Base-by-base conservation (phyloP, 352 stramenopile species). In the Globisporangium nunn region DNA sequence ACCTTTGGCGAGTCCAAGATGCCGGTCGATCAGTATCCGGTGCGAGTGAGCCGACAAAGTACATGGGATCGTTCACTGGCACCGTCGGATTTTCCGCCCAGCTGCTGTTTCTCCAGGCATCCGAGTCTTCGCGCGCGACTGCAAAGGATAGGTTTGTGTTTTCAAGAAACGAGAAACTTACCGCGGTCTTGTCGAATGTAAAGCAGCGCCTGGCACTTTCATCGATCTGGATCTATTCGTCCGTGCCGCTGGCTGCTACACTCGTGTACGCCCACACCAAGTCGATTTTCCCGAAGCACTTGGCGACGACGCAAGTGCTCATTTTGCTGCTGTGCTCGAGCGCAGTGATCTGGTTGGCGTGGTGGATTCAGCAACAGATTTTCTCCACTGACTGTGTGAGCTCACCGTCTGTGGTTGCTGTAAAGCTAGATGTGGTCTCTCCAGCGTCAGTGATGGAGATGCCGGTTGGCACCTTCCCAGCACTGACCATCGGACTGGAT, bases 291-390 rank as follows among this genome's bases (percentile, higher is more conserved):
- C 61, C 59, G 1, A 59, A 64, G 23, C 67, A 74, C 31, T 35
- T 78, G 7, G 59, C 67, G 10, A 63, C 61, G 0, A 62, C 57
- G 3, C 70, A 81, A 51, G 31, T 74, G 6, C 47, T 68, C 33
- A 58, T 67, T 7, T 50, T 83, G 30, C 23, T 66, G 4, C 40
- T 77, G 18, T 78, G 67, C 52, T 78, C 68, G 0, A 50, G 71
- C 2, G 56, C 58, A 23, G 73, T 83, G 29, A 63, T 83, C 4
- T 57, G 50, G 14, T 72, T 59, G 12, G 70, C 73, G 14, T 80
- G 60, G 48, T 76, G 66, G 63, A 78, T 80, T 17, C 73, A 80
- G 51, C 63, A 74, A 11, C 73, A 74, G n/a, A 82, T 82, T 29
- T 39, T 81, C 30, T 58, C 58, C 6, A 52, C 47, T 7, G 37